Conservation (phyloP, 768 basidiomycete species). For the Hygrocybe punicea region DNA sequence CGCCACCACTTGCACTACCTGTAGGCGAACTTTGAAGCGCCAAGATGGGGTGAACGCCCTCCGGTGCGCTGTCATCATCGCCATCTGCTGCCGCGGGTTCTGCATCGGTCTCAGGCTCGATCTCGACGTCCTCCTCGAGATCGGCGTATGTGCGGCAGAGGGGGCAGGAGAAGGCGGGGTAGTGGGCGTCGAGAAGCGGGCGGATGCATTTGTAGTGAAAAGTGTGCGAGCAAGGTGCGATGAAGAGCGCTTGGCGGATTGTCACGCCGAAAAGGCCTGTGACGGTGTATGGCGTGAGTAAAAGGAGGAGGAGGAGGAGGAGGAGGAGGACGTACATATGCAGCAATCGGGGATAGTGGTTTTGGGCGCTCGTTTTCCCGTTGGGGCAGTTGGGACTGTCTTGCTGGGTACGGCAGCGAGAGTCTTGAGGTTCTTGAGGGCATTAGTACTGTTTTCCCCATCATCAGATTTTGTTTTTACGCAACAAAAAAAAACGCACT, state of each 20-base stretch:
- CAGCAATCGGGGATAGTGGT: conserved; percentile 77
- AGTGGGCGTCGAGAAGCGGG: conserved; percentile 82
- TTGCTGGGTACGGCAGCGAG: conserved; percentile 42
- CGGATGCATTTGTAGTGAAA: conserved; percentile 98
- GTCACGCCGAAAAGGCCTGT: conserved; percentile 75
- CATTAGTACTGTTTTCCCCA: conserved; percentile 47
- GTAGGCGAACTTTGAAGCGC: too few species aligned
- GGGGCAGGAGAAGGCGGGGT: conserved; percentile 92
- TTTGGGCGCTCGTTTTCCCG: conserved; percentile 31
- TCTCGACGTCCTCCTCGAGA: conserved; percentile 92
- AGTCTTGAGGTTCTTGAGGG: conserved; percentile 75
- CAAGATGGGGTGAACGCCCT: background rate
- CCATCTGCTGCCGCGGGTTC: background rate
- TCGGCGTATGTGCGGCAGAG: conserved; percentile 94
- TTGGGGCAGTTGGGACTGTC: conserved; percentile 12
- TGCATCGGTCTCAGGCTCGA: conserved; percentile 31
- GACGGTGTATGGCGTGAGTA: conserved; percentile 6
- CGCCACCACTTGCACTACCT: too few species aligned
- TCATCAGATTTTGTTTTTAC: conserved; percentile 12
- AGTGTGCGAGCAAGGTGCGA: conserved; percentile 95
- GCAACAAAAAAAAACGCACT: conserved; percentile 41
- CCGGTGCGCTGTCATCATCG: background rate
- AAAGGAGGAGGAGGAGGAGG: background rate
- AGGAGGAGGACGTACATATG: conserved; percentile 62
- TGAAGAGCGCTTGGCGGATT: conserved; percentile 94